Evolutionary conservation across 2,329 filamentous ascomycete genomes (phyloP), one percentile per base, ranked within the genome.

Genomic region (Colletotrichum aenigma): DNA sequence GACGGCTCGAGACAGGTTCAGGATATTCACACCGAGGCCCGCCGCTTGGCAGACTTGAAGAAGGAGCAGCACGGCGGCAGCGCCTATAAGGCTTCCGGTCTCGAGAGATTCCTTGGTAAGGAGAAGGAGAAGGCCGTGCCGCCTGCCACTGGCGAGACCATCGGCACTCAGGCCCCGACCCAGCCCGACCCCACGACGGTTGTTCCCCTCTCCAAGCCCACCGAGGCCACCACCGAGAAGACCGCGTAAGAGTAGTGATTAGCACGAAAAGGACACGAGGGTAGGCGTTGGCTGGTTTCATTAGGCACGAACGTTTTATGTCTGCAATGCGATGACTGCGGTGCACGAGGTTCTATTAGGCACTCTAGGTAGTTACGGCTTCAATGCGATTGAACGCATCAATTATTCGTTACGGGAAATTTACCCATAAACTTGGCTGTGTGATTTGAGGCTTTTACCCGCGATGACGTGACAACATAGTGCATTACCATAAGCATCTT

Each of bases 1-100:
- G 89, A 95, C 79, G 91, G 94, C 78, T 93, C 94, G 84, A 95
- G 95, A 87, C 96, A 98, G 86, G 96, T 98, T 36, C 90, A 95
- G 81, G 97, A 99, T 83, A 97, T 99, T 62, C 97, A 99, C 87
- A 91, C 90, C 77, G 97, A 99, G 89, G 97, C 97, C 36, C 91
- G 94, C 78, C 93, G 97, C 79, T 89, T 99, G 70, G 96, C 96
- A 66, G 93, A 98, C 78, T 86, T 99, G 79, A 98, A 98, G 93
- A 93, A 92, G 83, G 86, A 92, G 76, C 89, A 91, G 83, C 84
- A 88, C 61, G 91, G 90, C 24, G 89, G 89, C 66, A 91, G 88
- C 78, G 90, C 92, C 61, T 89, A 91, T 84, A 91, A 91, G 86
- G 88, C 90, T 3, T 84, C 89, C 9, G 91, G 91, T 3, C 85